Conservation (phyloP, 2,329 filamentous ascomycete species). For the Aspergillus sp. region DNA sequence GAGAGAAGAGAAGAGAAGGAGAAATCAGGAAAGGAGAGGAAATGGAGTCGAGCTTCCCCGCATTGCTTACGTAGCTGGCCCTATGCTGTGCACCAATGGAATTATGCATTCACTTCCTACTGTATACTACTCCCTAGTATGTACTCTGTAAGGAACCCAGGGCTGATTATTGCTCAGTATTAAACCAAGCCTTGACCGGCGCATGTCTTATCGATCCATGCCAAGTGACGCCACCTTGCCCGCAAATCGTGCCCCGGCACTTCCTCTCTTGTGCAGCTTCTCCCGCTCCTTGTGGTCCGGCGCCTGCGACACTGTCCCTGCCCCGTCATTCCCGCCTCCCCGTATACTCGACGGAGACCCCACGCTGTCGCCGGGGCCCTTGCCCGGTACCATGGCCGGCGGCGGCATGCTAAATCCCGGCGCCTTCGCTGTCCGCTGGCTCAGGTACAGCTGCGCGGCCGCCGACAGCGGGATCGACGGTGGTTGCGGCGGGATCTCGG, state of each 20-base stretch:
- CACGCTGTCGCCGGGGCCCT: constrained; percentile 45
- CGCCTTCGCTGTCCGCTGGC: constrained; percentile 52
- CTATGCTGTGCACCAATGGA: no score
- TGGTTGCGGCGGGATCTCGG: constrained; percentile 65
- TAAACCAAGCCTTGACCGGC: no score
- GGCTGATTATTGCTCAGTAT: no score
- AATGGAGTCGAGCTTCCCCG: neutral
- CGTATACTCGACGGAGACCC: constrained; percentile 51
- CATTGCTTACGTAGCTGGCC: no score
- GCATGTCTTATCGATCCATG: constrained; percentile 35
- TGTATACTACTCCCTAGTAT: no score
- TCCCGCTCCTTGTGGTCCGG: constrained; percentile 50
- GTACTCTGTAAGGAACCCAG: no score
- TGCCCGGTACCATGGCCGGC: constrained; percentile 35
- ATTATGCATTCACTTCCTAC: no score
- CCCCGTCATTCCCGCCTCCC: constrained; percentile 19
- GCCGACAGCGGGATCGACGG: constrained; percentile 77
- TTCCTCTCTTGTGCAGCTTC: constrained; percentile 68
- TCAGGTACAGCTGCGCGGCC: constrained; percentile 73
- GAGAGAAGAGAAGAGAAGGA: constrained; percentile 2
- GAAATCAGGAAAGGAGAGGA: constrained; percentile 1
- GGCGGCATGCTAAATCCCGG: constrained; percentile 21
- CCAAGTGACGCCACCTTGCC: constrained; percentile 38
- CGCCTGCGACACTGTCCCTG: constrained; percentile 18
- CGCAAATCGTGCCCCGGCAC: constrained; percentile 61